These are phyloP conservation scores for Sclerotinia nivalis DNA, from an alignment of 2,329 filamentous ascomycete genomes.

Conservation along the genomic window DNA sequence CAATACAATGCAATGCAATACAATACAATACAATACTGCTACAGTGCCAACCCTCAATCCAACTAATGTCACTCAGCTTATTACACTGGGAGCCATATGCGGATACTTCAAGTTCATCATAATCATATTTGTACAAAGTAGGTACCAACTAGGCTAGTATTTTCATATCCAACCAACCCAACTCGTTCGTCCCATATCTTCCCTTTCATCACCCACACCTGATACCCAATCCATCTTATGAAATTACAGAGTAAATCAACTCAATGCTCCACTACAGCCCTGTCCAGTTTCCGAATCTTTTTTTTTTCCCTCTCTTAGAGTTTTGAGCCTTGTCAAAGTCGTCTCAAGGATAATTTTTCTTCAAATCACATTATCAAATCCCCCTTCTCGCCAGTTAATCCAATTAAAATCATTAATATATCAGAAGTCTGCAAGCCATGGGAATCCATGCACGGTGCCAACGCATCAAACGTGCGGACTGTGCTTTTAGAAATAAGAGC, in stretches of 20 bases:
- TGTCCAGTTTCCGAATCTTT: not conserved
- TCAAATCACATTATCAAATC: not conserved
- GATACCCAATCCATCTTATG: not conserved
- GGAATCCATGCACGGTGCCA: conserved; percentile 30
- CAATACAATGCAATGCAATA: no score
- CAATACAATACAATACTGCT: no score
- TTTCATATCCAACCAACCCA: not conserved
- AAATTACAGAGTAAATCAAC: not conserved
- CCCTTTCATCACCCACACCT: not conserved
- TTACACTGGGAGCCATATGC: no score
- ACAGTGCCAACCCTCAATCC: no score
- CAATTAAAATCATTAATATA: not conserved
- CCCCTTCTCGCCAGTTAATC: not conserved
- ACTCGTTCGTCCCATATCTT: not conserved
- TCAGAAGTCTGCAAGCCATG: conserved; percentile 21
- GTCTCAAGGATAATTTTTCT: not conserved
- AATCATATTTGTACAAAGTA: no score
- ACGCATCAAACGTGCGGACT: conserved; percentile 36
- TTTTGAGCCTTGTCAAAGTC: not conserved
- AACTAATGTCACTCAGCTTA: no score
- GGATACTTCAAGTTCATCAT: no score
- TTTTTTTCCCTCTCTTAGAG: not conserved
- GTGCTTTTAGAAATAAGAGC: conserved; percentile 11
- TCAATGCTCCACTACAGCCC: conserved; percentile 1
- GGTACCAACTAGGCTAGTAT: not conserved